These are phyloP conservation scores for Colletotrichum liriopes DNA, from an alignment of 2,329 filamentous ascomycete species.

Conservation along the genomic window DNA sequence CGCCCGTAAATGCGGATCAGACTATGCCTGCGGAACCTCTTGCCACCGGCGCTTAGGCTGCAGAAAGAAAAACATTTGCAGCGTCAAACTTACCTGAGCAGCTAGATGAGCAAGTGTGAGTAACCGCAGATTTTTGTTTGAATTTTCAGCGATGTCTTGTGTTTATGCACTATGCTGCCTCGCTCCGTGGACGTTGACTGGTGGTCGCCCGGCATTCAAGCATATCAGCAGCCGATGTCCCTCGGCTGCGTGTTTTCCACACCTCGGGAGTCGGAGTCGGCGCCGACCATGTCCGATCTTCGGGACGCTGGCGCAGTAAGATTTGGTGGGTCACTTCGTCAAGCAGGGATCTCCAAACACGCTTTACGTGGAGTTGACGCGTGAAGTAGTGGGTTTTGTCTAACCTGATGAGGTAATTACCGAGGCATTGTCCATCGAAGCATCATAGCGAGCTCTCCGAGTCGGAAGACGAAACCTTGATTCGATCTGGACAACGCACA, in stretches of 20 bases:
- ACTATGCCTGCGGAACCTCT: too few species aligned
- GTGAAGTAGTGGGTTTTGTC: slow-evolving; percentile 6
- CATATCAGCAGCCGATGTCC: not conserved
- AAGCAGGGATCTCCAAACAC: slow-evolving; percentile 9
- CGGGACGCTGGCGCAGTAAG: slow-evolving; percentile 7
- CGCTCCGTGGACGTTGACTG: too few species aligned
- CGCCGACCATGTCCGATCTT: slow-evolving; percentile 38
- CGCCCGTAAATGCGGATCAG: too few species aligned
- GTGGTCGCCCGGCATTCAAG: not conserved
- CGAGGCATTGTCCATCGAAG: slow-evolving; percentile 32
- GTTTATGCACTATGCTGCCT: too few species aligned
- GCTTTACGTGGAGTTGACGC: slow-evolving; percentile 15
- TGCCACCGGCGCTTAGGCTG: too few species aligned
- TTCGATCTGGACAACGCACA: slow-evolving; percentile 29
- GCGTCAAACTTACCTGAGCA: too few species aligned
- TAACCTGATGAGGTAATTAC: slow-evolving; percentile 35
- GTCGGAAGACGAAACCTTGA: slow-evolving; percentile 29
- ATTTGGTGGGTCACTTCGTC: slow-evolving; percentile 14
- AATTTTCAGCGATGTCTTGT: too few species aligned
- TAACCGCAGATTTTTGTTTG: too few species aligned
- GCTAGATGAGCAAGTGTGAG: too few species aligned
- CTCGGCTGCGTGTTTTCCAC: slow-evolving; percentile 8
- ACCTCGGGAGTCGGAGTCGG: slow-evolving; percentile 12
- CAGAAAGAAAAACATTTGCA: too few species aligned
- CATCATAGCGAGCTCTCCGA: slow-evolving; percentile 33